These are phyloP conservation scores for Globisporangium radiosum DNA, from an alignment of 352 stramenopile genomes.

Conservation along the genomic window DNA sequence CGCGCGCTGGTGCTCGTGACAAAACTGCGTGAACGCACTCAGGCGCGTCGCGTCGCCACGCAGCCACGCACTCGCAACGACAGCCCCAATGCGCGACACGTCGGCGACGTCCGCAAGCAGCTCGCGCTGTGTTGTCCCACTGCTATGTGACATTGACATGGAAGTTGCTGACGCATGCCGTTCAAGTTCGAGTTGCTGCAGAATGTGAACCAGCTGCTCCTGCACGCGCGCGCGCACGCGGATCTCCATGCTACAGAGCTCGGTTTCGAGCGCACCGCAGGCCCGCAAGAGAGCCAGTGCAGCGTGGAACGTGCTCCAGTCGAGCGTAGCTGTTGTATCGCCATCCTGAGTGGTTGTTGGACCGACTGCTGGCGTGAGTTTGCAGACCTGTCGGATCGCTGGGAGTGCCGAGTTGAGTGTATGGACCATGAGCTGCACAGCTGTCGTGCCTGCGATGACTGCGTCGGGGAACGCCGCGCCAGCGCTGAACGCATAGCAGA, in stretches of 20 bases:
- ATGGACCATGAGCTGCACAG: conserved; percentile 44
- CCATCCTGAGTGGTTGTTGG: neutral
- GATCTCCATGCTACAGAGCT: conserved; percentile 39
- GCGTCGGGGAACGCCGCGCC: conserved; percentile 56
- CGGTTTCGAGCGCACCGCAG: conserved; percentile 42
- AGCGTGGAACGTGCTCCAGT: conserved; percentile 73
- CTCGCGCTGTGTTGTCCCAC: conserved; percentile 26
- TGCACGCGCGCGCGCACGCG: conserved; percentile 44
- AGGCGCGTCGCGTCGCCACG: conserved; percentile 23
- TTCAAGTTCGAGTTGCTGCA: conserved; percentile 4
- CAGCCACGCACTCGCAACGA: conserved; percentile 42
- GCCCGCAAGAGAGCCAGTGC: conserved; percentile 55
- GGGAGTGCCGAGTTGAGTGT: conserved; percentile 30
- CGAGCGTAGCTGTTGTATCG: conserved; percentile 13
- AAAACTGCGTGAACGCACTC: conserved; percentile 46
- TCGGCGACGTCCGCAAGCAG: neutral
- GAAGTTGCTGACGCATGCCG: no score
- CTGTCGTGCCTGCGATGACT: conserved; percentile 26
- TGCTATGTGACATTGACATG: neutral
- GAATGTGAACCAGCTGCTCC: conserved; percentile 44
- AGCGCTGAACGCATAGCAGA: conserved; percentile 53
- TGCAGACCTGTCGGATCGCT: conserved; percentile 38
- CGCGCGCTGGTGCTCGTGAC: conserved; percentile 21
- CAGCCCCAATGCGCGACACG: conserved; percentile 15
- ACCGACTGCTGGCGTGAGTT: conserved; percentile 1